Evolutionary conservation across 2,329 filamentous ascomycete genomes (phyloP), one percentile per base, ranked within the genome.

Genomic region (Uncinocarpus reesii): DNA sequence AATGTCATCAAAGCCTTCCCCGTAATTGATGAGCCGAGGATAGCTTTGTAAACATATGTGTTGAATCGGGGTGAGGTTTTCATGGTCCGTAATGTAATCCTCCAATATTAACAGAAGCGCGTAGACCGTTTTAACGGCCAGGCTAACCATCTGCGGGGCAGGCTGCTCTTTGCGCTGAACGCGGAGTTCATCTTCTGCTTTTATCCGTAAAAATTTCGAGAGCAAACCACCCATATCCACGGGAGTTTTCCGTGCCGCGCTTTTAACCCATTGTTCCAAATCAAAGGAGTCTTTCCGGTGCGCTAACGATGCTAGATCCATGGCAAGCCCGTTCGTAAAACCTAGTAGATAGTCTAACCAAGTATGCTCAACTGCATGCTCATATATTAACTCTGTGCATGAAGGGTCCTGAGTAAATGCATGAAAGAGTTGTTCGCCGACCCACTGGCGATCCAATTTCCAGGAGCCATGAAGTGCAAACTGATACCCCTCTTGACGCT

Each of bases 21-120:
- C 89, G 57, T 95, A 96, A 60, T 98, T 98, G 71, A 98, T 95
- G 24, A 98, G 71, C 36, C 92, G 79, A 6, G 92, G 93, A 58
- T 96, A 98, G 1, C 85, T 83, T 49, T 89, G 89, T 53, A 98
- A 88, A 64, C 89, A 95, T 46, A 82, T 79, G 26, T 90, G 79
- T 66, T 95, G 89, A 23, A 95, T 78, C 11, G 80, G 71, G 42
- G 92, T 86, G 20, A 95, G 74, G 46, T 90, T 83, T 43, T 83
- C 75, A 45, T 79, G 77, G 47, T 74, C 70, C 24, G 67, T 65
- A 13, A 72, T 64, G 54, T 72, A 83, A 52, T 85, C 82, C 53
- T 86, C 82, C 26, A 95, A 74, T 37, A 94, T 85, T 56, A 84
- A 78, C 11, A 96, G 73, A 47, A 96, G 70, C 0, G 81, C 79